Conservation (phyloP, 2,329 filamentous ascomycete genomes). For the Trichoderma harzianum region DNA sequence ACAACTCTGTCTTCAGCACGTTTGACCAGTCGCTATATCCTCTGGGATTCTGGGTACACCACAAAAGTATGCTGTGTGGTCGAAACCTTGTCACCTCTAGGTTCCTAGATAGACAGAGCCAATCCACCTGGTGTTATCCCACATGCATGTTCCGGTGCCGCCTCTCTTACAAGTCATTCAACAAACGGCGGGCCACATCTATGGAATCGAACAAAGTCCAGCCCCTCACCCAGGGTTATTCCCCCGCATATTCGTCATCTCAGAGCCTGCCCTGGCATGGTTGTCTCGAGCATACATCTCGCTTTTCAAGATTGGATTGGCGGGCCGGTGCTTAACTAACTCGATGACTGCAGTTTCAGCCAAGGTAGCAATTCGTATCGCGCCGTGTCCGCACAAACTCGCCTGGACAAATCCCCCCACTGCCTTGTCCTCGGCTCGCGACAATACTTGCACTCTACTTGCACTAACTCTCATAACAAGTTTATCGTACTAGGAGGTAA, state of each 20-base stretch:
- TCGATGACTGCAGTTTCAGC: background rate
- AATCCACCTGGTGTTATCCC: background rate
- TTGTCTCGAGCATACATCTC: background rate
- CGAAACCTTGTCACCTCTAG: background rate
- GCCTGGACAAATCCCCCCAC: background rate
- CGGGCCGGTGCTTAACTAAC: background rate
- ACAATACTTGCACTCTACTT: background rate
- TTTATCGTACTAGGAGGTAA: background rate
- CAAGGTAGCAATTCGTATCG: background rate
- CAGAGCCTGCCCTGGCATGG: background rate
- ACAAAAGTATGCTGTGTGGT: background rate
- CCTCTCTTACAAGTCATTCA: background rate
- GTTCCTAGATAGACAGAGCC: background rate
- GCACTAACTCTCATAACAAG: background rate
- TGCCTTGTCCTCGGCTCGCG: background rate
- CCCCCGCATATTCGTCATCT: conserved; percentile 1
- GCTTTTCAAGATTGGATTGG: background rate
- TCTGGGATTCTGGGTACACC: background rate
- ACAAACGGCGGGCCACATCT: background rate
- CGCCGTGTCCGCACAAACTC: background rate
- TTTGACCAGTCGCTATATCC: background rate
- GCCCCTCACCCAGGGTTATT: background rate
- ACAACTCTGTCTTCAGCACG: background rate
- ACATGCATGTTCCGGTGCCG: background rate
- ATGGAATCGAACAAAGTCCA: background rate